Evolutionary conservation across 805 yeast species (phyloP), one percentile per base, ranked within the genome.

Genomic region (Clavispora fructus): DNA sequence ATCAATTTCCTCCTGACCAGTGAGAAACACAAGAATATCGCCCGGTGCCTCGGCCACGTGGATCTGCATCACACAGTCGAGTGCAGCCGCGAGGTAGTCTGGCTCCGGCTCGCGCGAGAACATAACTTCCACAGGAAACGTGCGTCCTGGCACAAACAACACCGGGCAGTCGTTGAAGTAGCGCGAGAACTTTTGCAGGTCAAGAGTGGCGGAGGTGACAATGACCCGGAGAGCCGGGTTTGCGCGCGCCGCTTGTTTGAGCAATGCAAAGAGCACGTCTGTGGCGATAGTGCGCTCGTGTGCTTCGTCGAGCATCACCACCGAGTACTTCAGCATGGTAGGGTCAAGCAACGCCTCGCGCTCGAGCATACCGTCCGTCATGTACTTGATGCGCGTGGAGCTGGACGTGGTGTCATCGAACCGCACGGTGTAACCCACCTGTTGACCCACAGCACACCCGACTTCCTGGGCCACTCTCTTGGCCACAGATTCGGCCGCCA

Each of bases 341-440:
- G 96, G 92, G 62, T 94, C 98, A 16, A 77, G 67, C 41, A 92
- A 66, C 4, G 95, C 92, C 64, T 94, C 99, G 51, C 92, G 74
- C 58, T 91, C 82, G 14, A 94, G 73, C 87, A 92, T 91, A 72
- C 99, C 99, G 66, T 94, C 99, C 0, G 99, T 94, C 95, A 94
- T 82, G 62, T 91, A 94, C 67, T 90, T 87, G 48, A 94, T 83
- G 35, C 71, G 71, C 0, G 99, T 94, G 23, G 62, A 61, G 0
- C 74, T 69, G 23, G 82, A 71, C 7, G 52, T 51, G 19, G 41
- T 62, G 57, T 90, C 95, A 55, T 92, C 97, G 60, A 92, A 92
- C 58, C 98, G 74, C 46, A 92, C 85, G 1, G 90, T 73, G 59
- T 83, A 91, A 1, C 97, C 98, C 4, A 92, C 97, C 57, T 79